Conservation (phyloP, 768 basidiomycete genomes). For the Tricholoma terreum region DNA sequence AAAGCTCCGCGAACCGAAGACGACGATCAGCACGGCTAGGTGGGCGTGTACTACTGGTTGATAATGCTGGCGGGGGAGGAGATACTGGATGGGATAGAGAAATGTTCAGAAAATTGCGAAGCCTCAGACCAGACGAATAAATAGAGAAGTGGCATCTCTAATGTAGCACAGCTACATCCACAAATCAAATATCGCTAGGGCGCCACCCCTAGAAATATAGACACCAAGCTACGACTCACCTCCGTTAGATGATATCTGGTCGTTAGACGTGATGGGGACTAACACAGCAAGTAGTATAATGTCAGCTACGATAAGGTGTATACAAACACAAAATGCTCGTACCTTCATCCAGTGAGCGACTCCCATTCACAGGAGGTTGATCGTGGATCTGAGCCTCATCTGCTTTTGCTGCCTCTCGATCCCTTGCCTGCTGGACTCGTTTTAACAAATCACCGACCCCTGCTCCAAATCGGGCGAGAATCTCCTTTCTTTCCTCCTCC, state of each 20-base stretch:
- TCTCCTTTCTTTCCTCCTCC: slow-evolving; percentile 59
- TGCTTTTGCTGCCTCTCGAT: slow-evolving; percentile 23
- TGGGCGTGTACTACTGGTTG: slow-evolving; percentile 53
- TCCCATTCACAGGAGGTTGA: background rate
- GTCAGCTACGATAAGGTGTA: background rate
- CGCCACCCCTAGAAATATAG: background rate
- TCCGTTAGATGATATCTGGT: slow-evolving; percentile 7
- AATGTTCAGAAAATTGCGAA: slow-evolving; percentile 3
- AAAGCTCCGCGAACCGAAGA: slow-evolving; percentile 75
- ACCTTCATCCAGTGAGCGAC: slow-evolving; percentile 17
- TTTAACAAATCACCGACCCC: slow-evolving; percentile 61
- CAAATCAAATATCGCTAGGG: background rate
- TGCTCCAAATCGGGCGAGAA: slow-evolving; percentile 70
- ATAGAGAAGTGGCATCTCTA: background rate
- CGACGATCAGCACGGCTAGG: slow-evolving; percentile 54
- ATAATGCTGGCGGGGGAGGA: slow-evolving; percentile 45
- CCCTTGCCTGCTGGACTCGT: slow-evolving; percentile 48
- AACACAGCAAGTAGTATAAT: background rate
- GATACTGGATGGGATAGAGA: slow-evolving; percentile 22
- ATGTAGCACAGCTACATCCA: background rate
- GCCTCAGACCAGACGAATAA: background rate
- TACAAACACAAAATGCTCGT: background rate
- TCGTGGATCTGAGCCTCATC: background rate
- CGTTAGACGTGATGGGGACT: slow-evolving; percentile 15
- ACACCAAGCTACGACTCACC: slow-evolving; percentile 6